Conservation (phyloP, 352 stramenopile species). For the Elongisporangium prolatum region DNA sequence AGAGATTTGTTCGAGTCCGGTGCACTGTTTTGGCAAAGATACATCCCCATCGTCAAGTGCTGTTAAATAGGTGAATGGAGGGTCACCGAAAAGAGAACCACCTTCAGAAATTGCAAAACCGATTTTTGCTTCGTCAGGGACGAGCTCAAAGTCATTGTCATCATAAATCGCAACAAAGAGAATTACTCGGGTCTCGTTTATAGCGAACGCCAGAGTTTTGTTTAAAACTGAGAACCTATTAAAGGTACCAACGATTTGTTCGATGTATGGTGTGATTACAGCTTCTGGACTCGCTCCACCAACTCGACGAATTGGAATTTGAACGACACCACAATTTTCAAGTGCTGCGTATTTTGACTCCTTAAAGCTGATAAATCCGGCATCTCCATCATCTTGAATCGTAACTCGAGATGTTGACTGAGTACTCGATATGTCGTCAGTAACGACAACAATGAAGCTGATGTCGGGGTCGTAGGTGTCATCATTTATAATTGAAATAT, state of each 20-base stretch:
- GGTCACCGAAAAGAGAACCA: conserved; percentile 20
- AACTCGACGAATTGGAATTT: conserved; percentile 22
- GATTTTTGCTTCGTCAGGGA: conserved; percentile 31
- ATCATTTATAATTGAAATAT: conserved; percentile 42
- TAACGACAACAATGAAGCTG: conserved; percentile 33
- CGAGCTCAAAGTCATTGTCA: conserved; percentile 34
- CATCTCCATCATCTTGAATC: conserved; percentile 49
- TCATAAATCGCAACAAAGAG: conserved; percentile 29
- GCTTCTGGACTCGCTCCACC: conserved; percentile 20
- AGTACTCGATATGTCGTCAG: conserved; percentile 15
- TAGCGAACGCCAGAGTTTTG: conserved; percentile 23
- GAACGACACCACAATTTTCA: conserved; percentile 25
- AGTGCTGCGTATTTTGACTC: conserved; percentile 9
- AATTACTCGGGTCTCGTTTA: conserved; percentile 12
- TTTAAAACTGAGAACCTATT: conserved; percentile 35
- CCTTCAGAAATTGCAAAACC: conserved; percentile 33
- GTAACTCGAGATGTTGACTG: conserved; percentile 25
- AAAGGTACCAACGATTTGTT: conserved; percentile 7
- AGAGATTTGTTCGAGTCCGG: conserved; percentile 13
- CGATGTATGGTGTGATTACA: conserved; percentile 21
- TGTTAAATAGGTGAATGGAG: conserved; percentile 21
- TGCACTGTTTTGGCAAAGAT: conserved; percentile 39
- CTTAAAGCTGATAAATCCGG: conserved; percentile 42
- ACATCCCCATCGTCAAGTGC: conserved; percentile 50
- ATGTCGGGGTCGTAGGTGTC: conserved; percentile 32